A percentile compares a stretch with the other conserved stretches of the same genome.
phyloP scores from a whole-genome alignment of 192 early-diverging fungal genomes.

The Mortierella claussenii region DNA sequence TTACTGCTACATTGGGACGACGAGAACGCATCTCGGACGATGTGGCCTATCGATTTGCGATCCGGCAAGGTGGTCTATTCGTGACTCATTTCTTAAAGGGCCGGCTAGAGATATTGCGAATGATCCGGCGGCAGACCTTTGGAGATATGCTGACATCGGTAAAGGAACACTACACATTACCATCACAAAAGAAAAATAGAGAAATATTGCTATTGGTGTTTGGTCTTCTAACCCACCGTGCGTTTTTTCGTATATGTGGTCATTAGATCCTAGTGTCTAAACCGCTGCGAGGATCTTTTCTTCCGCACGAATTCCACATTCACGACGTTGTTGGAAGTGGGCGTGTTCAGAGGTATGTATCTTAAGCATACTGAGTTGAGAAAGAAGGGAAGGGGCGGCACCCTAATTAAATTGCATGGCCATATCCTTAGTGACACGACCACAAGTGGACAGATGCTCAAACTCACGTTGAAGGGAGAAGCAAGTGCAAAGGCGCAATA shows the following conservation, averaged over 20 bases:
- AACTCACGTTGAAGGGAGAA: slow-evolving; percentile 58
- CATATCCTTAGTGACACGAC: slow-evolving; percentile 8
- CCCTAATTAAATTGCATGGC: no score
- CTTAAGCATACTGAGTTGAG: neutral
- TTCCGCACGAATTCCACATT: slow-evolving; percentile 56
- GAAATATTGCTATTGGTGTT: no score
- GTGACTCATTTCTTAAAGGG: slow-evolving; percentile 57
- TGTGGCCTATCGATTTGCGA: slow-evolving; percentile 55
- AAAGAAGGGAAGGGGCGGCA: no score
- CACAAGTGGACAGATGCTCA: slow-evolving; percentile 57
- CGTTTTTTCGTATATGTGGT: neutral
- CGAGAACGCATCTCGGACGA: slow-evolving; percentile 28
- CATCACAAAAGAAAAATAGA: no score
- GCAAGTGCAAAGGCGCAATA: slow-evolving; percentile 34
- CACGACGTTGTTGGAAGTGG: slow-evolving; percentile 64
- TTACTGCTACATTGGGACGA: slow-evolving; percentile 3
- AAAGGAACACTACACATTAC: no score
- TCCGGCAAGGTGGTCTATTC: slow-evolving; percentile 54
- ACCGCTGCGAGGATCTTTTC: slow-evolving; percentile 43
- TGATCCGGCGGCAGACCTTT: slow-evolving; percentile 54
- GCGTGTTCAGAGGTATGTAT: slow-evolving; percentile 56
- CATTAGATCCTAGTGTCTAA: slow-evolving; percentile 50
- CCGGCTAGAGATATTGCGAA: slow-evolving; percentile 55
- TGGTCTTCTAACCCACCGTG: no score
- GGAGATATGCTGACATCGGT: slow-evolving; percentile 59